phyloP scores from a whole-genome alignment of 495 filamentous ascomycete species.

The Cladorrhinum samala region DNA sequence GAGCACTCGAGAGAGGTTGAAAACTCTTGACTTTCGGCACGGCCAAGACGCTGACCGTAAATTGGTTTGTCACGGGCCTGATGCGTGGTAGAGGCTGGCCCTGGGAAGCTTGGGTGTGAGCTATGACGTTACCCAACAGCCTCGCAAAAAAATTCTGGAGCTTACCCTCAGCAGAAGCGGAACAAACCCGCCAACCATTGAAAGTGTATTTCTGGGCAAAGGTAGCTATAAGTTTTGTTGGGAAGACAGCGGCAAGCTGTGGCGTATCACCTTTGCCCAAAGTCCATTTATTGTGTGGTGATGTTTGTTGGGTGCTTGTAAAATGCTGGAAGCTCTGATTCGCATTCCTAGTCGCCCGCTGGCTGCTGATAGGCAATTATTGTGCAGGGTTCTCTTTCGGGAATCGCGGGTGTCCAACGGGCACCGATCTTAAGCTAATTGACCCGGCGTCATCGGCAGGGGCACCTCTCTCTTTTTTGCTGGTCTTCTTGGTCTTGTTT shows the following conservation, averaged over 20 bases:
- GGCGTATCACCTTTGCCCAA: constrained; percentile 18
- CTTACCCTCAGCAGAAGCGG: constrained; percentile 23
- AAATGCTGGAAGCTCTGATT: not conserved
- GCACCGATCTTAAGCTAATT: too few relatives aligned
- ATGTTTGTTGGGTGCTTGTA: not conserved
- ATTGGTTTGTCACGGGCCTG: constrained; percentile 1
- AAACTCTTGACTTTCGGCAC: not conserved
- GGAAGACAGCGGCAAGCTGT: constrained; percentile 13
- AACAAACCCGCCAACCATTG: constrained; percentile 23
- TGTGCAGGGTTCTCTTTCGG: not conserved
- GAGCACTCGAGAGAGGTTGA: not conserved
- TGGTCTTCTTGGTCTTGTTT: not conserved
- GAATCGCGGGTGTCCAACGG: too few relatives aligned
- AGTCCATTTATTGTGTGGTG: constrained; percentile 9
- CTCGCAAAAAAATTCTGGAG: not conserved
- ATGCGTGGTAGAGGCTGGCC: constrained; percentile 20
- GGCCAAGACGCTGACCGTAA: constrained; percentile 1
- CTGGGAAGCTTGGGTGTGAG: constrained; percentile 19
- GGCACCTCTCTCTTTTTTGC: not conserved
- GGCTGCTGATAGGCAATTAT: not conserved
- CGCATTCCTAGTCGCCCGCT: not conserved
- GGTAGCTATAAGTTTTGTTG: not conserved
- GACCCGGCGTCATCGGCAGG: constrained; percentile 14
- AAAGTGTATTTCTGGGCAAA: not conserved
- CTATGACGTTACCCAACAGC: constrained; percentile 14